Evolutionary conservation across 192 early-diverging fungal species (phyloP), one percentile per base, ranked within the genome.

Genomic region (Entrophospora sp.): DNA sequence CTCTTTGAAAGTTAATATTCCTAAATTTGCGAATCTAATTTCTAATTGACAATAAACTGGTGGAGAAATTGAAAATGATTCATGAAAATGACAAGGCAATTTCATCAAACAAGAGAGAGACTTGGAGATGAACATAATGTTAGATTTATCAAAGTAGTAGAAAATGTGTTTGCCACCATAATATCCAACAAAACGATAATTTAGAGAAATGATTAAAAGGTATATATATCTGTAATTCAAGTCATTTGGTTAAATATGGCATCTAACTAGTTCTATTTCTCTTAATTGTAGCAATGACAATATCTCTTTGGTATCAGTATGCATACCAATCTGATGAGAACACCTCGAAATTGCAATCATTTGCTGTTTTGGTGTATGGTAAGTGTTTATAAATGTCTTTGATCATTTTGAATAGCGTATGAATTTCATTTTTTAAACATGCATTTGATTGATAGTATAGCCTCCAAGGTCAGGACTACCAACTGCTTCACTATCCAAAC

Each of bases 111-210:
- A 25, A 30, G 58, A 61, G 58, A 18, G 42, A 27, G 24, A 61
- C 22, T 61, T 28, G 58, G 58, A 20, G 58, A 61, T 22, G 42
- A 61, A 61, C 38, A 61, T n/a, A 38, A 61, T 28, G 38, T 61
- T 9, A 12, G 58, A n/a, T 61, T 61, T 27, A 32, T 61, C 1
- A 38, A 61, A 61, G 58, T 61, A 28, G 58, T 61, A 0, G 38
- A 38, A 7, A 61, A 61, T 31, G 58, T 38, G 5, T 61, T 61
- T 42, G 42, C 38, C 9, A 61, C 0, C 8, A 27, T 16, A 28
- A 44, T 28, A 25, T 7, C 22, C 40, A 20, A 42, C 40, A 61
- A 61, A 61, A 61, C 20, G 40, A 61, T 42, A 24, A 60, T 60
- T 31, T 60, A 1, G 37, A 22, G 37, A 60, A 59, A 28, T 36